A percentile compares a stretch with the other conserved stretches of the same genome.
Conservation (phyloP, 495 filamentous ascomycete species). For the Bryoglossum gracile region DNA sequence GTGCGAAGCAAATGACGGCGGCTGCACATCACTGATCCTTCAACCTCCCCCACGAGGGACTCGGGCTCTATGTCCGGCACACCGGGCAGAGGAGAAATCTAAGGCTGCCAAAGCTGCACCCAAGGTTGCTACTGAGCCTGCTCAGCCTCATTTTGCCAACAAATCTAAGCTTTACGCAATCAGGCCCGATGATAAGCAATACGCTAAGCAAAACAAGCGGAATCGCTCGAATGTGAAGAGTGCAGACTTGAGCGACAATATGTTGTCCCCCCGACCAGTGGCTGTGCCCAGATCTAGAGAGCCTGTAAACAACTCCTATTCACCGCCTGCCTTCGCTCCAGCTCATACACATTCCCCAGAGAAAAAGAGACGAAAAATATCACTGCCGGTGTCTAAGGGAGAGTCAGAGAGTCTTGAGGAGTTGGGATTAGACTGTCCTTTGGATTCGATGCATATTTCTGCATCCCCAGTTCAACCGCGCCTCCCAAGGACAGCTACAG, state of each 20-base stretch:
- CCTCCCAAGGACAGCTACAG: no score
- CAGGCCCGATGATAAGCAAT: constrained; percentile 9
- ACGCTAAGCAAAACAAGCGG: not conserved
- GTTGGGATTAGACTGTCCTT: no score
- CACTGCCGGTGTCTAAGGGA: no score
- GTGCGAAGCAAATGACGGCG: no score
- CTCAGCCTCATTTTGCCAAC: not conserved
- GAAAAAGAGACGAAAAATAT: no score
- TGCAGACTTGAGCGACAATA: not conserved
- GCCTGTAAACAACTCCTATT: not conserved
- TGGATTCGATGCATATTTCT: no score
- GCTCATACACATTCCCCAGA: no score
- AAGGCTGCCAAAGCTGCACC: not conserved
- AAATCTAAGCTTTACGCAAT: constrained; percentile 8
- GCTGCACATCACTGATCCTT: not conserved
- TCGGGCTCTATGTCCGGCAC: not conserved
- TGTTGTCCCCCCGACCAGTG: not conserved
- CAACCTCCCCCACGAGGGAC: not conserved
- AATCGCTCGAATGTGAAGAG: constrained; percentile 1
- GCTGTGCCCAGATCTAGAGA: not conserved
- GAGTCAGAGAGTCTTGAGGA: no score
- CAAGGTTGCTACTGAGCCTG: not conserved
- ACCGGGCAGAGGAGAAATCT: not conserved
- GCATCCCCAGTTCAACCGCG: no score
- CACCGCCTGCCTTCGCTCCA: no score